These are phyloP conservation scores for Polysphondylium violaceum DNA, from an alignment of 78 protist genomes.

Conservation along the genomic window DNA sequence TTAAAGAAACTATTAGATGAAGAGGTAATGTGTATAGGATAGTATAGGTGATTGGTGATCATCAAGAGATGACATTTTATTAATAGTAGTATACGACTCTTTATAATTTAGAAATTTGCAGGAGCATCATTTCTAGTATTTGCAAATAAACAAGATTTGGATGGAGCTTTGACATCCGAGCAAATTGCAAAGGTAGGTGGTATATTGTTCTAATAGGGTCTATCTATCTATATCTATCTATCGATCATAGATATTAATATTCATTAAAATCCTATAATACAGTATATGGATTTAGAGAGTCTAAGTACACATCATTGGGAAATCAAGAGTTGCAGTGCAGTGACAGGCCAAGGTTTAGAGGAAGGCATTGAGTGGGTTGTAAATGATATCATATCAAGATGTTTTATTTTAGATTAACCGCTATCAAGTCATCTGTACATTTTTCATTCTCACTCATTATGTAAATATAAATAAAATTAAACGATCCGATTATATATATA, in stretches of 20 bases:
- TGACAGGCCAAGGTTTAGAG: conserved; percentile 93
- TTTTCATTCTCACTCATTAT: no score
- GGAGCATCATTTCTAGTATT: conserved; percentile 98
- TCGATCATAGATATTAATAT: not conserved
- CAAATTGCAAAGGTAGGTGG: conserved; percentile 85
- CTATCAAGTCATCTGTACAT: no score
- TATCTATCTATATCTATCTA: not conserved
- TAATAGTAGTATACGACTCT: not conserved
- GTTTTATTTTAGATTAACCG: conserved; percentile 90
- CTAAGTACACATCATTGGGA: conserved; percentile 89
- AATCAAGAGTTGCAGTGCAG: conserved; percentile 93
- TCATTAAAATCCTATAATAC: not conserved
- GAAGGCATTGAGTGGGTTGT: conserved; percentile 98
- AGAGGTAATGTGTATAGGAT: conserved; percentile 77
- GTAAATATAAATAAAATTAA: no score
- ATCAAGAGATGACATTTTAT: not conserved
- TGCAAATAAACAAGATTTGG: conserved; percentile 98
- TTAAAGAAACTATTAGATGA: conserved; percentile 88
- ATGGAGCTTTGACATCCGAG: conserved; percentile 87
- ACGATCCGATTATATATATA: no score
- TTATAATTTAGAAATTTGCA: conserved; percentile 86
- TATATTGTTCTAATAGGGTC: not conserved
- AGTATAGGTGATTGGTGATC: not conserved
- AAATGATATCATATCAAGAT: conserved; percentile 94
- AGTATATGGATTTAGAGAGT: conserved; percentile 78